These are phyloP conservation scores for Taphrina deformans DNA, from an alignment of 1,139 yeast genomes.

Conservation along the genomic window DNA sequence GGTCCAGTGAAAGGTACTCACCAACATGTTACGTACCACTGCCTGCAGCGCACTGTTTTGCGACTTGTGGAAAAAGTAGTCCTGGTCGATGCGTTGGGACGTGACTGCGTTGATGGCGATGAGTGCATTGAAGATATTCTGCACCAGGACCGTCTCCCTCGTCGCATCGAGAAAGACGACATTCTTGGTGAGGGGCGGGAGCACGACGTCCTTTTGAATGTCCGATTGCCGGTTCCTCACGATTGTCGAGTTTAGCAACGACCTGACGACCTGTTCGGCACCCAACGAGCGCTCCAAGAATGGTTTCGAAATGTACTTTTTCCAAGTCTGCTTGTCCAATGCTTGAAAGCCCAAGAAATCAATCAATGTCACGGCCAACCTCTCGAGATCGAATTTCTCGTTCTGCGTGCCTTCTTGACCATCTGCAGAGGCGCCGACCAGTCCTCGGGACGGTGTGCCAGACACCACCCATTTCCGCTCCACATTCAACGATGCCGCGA, in stretches of 20 bases:
- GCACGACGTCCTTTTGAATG: constrained; percentile 55
- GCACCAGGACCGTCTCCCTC: constrained; percentile 58
- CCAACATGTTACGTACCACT: constrained; percentile 60
- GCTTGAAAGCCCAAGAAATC: constrained; percentile 64
- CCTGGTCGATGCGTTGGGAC: constrained; percentile 64
- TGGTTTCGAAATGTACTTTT: constrained; percentile 52
- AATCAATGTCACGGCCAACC: constrained; percentile 56
- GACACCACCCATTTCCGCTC: constrained; percentile 74
- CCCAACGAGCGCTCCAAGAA: constrained; percentile 50
- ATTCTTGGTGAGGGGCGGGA: constrained; percentile 62
- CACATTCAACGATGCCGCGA: constrained; percentile 54
- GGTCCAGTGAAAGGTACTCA: constrained; percentile 73
- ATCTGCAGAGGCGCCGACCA: constrained; percentile 49
- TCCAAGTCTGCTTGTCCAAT: constrained; percentile 57
- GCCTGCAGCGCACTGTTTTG: constrained; percentile 52
- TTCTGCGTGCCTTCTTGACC: constrained; percentile 29
- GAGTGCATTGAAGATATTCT: constrained; percentile 64
- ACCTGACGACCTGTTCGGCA: constrained; percentile 48
- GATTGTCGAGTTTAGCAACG: constrained; percentile 52
- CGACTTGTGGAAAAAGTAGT: constrained; percentile 51
- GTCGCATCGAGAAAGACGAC: constrained; percentile 63
- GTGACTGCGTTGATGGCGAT: constrained; percentile 72
- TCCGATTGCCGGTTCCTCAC: constrained; percentile 59
- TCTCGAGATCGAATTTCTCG: constrained; percentile 47
- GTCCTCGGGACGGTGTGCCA: constrained; percentile 73